Base-by-base conservation (phyloP, 345 rosid genomes). In the Ceriops tagal region DNA sequence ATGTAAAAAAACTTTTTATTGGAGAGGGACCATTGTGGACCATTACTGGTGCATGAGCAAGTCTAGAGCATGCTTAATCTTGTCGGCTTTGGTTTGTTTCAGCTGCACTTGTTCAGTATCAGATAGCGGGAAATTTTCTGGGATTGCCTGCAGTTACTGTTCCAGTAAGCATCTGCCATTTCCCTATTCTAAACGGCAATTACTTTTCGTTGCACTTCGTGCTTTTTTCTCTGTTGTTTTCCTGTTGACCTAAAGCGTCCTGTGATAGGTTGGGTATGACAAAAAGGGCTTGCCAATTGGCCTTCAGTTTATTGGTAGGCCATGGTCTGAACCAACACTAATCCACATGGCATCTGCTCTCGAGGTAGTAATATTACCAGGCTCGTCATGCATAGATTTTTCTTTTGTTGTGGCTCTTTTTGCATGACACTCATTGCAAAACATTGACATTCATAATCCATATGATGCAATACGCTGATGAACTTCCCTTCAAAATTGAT, bases 101-200 rank as follows among this genome's bases (percentile, higher is more conserved):
- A 89, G 96, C 90, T 65, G 90, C 96, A 5, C 84, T 85, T 26
- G 79, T 85, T 64, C 86, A 89, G 67, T 89, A 85, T 71, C 86
- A 81, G 66, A 87, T 89, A 81, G 89, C 90, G 26, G 92, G 96
- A 62, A 89, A 89, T 67, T 89, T 89, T 72, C 79, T 89, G 56
- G 96, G 96, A 67, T 70, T 89, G 63, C 96, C 96, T 0, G 90
- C 96, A 32, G 77, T 89, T 58, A 83, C 96, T 0, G 76, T 87
- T 62, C 90, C 96, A 0, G 96, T 87, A 83, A n/a, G 49, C 49
- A 13, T 13, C 49, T 13, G 49, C 49, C 67, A 0, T 21, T 65
- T 26, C 52, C 27, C 24, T 13, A 15, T 27, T 24, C 27, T 60
- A 67, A 30, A 8, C 16, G 49, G 18, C 49, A 43, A 43, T 43